These are phyloP conservation scores for Chenopodium quinoa DNA, from an alignment of 148 eudicot species.

Conservation along the genomic window DNA sequence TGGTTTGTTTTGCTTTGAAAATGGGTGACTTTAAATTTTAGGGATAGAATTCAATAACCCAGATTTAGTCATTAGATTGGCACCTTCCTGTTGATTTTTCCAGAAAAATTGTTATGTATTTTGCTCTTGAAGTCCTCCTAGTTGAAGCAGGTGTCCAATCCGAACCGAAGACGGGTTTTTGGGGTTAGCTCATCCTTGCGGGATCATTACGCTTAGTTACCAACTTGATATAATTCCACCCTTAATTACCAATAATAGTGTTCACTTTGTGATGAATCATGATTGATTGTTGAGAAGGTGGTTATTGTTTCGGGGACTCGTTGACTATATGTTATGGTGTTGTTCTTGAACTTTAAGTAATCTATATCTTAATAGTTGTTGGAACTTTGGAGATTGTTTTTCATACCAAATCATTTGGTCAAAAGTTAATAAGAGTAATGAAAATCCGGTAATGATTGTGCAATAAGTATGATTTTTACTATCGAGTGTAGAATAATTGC, in stretches of 20 bases:
- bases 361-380: neutral
- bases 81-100: neutral
- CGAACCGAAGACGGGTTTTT: neutral
- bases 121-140: neutral
- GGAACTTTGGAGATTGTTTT: neutral
- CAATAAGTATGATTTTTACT: neutral
- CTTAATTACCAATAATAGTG: neutral
- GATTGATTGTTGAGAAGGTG: neutral
- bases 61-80: neutral
- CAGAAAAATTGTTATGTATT: neutral
- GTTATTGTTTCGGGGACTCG: conserved; percentile 3
- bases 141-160: neutral
- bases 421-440: neutral
- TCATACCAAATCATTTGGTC: neutral
- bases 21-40: neutral
- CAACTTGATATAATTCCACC: neutral
- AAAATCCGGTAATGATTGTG: neutral
- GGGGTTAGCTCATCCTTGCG: neutral
- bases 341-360: neutral
- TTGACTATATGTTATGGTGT: neutral
- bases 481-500: neutral
- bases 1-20: neutral
- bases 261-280: neutral
- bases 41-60: neutral
- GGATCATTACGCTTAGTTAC: neutral